Evolutionary conservation across 768 basidiomycete genomes (phyloP), one percentile per base, ranked within the genome.

Genomic region (Podaxis pistillaris): DNA sequence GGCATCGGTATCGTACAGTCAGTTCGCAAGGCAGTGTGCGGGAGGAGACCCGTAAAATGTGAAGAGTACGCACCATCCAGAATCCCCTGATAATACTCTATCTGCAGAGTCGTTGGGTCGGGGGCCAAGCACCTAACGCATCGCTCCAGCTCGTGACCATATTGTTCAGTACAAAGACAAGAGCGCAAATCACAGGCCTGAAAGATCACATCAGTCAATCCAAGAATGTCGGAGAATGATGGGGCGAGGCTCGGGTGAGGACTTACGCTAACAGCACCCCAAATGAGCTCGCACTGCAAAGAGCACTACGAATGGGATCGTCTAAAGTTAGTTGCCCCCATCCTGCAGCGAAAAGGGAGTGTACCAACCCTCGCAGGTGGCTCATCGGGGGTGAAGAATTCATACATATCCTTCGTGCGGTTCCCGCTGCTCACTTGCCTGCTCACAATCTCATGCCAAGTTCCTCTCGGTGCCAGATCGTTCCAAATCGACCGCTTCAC

Each of bases 261-360:
- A 58, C 58, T 60, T 30, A 59, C 58, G 17, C 49, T 60, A 24
- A 51, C 58, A 26, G 50, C 58, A 26, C 58, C 58, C 58, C 58
- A 60, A 60, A 60, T 60, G 30, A 60, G 19, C 22, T 59, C 58
- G 19, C 58, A 59, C 15, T 59, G 15, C 12, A 52, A 22, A 6
- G 11, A 1, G 17, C 58, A 60, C 58, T 60, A 22, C 17, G 28
- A 2, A 9, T 19, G n/a, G 8, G 2, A 19, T 7, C 1, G 9
- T 8, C 15, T 22, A 19, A 17, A 40, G 22, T 46, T 37, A 41
- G 24, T n/a, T 30, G 13, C 15, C 26, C 24, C 8, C 28, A 8
- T 17, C 22, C 15, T n/a, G 19, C 56, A 15, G 30, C 2, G 8
- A 44, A 19, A 30, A 9, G 9, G 36, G 8, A 28, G 26, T 12